Conservation (phyloP, 2,329 filamentous ascomycete species). For the Paecilomyces sp. region DNA sequence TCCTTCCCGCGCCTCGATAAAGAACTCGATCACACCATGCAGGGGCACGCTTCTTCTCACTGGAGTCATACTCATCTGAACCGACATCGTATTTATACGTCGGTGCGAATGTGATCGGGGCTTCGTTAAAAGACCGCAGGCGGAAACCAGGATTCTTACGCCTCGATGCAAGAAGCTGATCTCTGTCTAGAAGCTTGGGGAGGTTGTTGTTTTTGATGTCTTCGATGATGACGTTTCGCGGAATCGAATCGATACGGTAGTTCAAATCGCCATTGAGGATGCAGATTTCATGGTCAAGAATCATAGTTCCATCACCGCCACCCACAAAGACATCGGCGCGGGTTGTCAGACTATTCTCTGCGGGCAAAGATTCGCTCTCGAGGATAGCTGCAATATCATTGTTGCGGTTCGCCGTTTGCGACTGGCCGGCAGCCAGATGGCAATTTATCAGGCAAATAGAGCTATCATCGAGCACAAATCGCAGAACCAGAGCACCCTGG, state of each 20-base stretch:
- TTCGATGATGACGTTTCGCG: slow-evolving; percentile 82
- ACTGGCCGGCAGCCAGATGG: slow-evolving; percentile 89
- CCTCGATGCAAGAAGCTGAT: slow-evolving; percentile 83
- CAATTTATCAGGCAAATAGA: slow-evolving; percentile 97
- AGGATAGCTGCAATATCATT: slow-evolving; percentile 88
- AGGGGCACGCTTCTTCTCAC: slow-evolving; percentile 87
- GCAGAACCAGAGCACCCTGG: slow-evolving; percentile 74
- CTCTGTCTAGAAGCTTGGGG: slow-evolving; percentile 78
- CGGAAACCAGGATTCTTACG: slow-evolving; percentile 86
- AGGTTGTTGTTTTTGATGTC: slow-evolving; percentile 78
- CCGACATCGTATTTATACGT: slow-evolving; percentile 99
- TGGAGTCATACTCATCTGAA: slow-evolving; percentile 87
- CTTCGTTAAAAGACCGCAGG: slow-evolving; percentile 82
- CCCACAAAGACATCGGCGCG: slow-evolving; percentile 75
- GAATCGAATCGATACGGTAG: slow-evolving; percentile 97
- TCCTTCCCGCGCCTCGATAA: slow-evolving; percentile 72
- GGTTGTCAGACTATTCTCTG: slow-evolving; percentile 58
- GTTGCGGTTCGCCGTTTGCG: slow-evolving; percentile 82
- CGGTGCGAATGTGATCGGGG: slow-evolving; percentile 83
- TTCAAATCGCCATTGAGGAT: slow-evolving; percentile 94
- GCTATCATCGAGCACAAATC: slow-evolving; percentile 90
- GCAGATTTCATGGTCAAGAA: slow-evolving; percentile 96
- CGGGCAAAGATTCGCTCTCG: slow-evolving; percentile 67
- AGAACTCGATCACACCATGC: slow-evolving; percentile 95
- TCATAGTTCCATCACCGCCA: slow-evolving; percentile 91